Evolutionary conservation across 768 basidiomycete genomes (phyloP).

Genomic region (Lyophyllum shimeji): DNA sequence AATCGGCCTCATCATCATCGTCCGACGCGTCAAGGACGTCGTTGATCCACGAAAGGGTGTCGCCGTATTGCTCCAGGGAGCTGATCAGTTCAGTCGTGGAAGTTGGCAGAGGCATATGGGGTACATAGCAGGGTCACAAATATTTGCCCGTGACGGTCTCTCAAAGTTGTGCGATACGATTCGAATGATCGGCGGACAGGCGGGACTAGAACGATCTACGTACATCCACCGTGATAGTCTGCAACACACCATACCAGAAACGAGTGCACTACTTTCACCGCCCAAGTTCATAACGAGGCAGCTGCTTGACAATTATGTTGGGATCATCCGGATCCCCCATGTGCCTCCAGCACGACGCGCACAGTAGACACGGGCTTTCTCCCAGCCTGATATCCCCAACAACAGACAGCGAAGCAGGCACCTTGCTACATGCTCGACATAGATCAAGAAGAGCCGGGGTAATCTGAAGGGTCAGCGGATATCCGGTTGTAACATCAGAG

Average conservation of each 20-base stretch:
- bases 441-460: conserved; percentile 59
- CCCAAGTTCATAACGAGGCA: conserved; percentile 40
- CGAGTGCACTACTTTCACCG: not conserved
- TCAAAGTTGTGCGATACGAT: too few species aligned
- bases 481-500: conserved; percentile 54
- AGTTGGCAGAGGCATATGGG: conserved; percentile 27
- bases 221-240: not conserved
- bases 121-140: not conserved
- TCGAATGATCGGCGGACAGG: too few species aligned
- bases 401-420: conserved; percentile 68
- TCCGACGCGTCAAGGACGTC: conserved; percentile 45
- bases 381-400: conserved; percentile 72
- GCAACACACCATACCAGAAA: not conserved
- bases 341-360: conserved; percentile 68
- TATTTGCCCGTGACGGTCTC: not conserved
- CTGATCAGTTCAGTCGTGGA: conserved; percentile 46
- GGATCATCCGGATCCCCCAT: conserved; percentile 57
- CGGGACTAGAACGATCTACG: not conserved
- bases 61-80: conserved; percentile 59
- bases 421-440: conserved; percentile 69
- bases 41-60: conserved; percentile 74
- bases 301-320: conserved; percentile 49
- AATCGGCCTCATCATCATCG: conserved; percentile 26
- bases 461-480: conserved; percentile 67
- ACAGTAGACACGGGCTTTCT: conserved; percentile 76